These are phyloP conservation scores for Globisporangium paddicum DNA, from an alignment of 352 stramenopile genomes.

Conservation along the genomic window DNA sequence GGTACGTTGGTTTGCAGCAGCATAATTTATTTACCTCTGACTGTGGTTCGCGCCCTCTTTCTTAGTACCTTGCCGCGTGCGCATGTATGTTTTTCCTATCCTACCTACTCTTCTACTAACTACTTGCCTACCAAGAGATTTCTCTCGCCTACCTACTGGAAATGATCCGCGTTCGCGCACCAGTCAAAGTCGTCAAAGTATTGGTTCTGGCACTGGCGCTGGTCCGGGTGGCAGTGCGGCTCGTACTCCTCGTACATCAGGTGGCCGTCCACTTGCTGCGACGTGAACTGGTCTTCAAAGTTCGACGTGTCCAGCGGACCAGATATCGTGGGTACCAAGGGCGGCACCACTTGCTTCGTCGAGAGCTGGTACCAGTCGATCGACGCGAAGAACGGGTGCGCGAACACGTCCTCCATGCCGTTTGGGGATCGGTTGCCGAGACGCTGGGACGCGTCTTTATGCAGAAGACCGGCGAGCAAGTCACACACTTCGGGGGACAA, in stretches of 20 bases:
- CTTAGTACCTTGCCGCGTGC: neutral
- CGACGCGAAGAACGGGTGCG: slow-evolving; percentile 66
- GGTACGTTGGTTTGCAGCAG: slow-evolving; percentile 9
- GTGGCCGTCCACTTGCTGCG: slow-evolving; percentile 55
- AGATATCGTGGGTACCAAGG: slow-evolving; percentile 44
- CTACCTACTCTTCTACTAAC: neutral
- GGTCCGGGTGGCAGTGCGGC: slow-evolving; percentile 15
- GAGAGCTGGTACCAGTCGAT: slow-evolving; percentile 77
- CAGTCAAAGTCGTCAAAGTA: slow-evolving; percentile 78
- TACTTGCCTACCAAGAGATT: neutral
- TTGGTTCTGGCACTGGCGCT: slow-evolving; percentile 16
- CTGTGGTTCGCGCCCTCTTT: neutral
- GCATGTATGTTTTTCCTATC: neutral
- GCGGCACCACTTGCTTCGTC: slow-evolving; percentile 66
- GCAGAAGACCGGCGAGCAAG: slow-evolving; percentile 55
- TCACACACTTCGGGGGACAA: slow-evolving; percentile 63
- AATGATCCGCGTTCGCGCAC: slow-evolving; percentile 49
- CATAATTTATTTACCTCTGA: slow-evolving; percentile 34
- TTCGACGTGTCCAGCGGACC: slow-evolving; percentile 59
- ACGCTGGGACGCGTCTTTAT: slow-evolving; percentile 56
- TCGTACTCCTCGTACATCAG: slow-evolving; percentile 55
- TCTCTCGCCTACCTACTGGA: slow-evolving; percentile 13
- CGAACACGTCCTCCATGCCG: slow-evolving; percentile 70
- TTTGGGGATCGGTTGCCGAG: slow-evolving; percentile 40
- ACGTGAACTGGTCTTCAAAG: slow-evolving; percentile 74